A percentile compares a stretch with the other conserved stretches of the same genome.
phyloP scores from a whole-genome alignment of 1,139 yeast species.

The Yamadazyma kanchanaburiensis region DNA sequence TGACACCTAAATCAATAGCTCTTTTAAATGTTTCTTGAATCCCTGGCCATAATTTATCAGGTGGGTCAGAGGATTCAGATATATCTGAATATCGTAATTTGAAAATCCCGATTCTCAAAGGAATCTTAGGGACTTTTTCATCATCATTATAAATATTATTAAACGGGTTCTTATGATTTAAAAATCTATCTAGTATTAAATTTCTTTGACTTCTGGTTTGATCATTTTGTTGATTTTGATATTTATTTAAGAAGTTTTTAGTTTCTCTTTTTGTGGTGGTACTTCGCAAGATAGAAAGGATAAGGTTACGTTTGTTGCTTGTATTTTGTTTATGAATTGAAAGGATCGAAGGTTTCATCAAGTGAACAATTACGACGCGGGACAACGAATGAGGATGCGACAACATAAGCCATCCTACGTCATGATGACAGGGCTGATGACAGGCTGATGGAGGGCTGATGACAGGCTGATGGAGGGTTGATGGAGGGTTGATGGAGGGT shows the following conservation, averaged over 20 bases:
- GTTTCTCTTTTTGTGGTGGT: conserved; percentile 81
- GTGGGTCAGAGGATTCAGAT: conserved; percentile 19
- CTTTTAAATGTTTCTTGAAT: conserved; percentile 49
- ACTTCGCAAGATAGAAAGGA: conserved; percentile 66
- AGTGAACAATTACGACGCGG: too few relatives aligned
- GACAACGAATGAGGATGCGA: too few relatives aligned
- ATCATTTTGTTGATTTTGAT: conserved; percentile 42
- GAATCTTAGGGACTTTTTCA: conserved; percentile 32
- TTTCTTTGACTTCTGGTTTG: conserved; percentile 33
- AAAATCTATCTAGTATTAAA: conserved; percentile 37
- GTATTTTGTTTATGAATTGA: conserved; percentile 31
- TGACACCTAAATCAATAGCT: conserved; percentile 48
- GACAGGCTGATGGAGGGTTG: too few relatives aligned
- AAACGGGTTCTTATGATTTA: conserved; percentile 33
- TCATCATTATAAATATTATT: conserved; percentile 30
- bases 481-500: too few relatives aligned
- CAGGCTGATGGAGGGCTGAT: too few relatives aligned
- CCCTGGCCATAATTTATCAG: conserved; percentile 32
- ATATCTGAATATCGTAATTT: conserved; percentile 37
- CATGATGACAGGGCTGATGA: too few relatives aligned
- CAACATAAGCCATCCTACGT: too few relatives aligned
- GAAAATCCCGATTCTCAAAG: conserved; percentile 51
- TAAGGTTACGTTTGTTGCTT: conserved; percentile 47
- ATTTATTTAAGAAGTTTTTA: conserved; percentile 59
- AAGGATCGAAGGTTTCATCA: too few relatives aligned